Evolutionary conservation across 192 early-diverging fungal genomes (phyloP).

Genomic region (Podila horticola): DNA sequence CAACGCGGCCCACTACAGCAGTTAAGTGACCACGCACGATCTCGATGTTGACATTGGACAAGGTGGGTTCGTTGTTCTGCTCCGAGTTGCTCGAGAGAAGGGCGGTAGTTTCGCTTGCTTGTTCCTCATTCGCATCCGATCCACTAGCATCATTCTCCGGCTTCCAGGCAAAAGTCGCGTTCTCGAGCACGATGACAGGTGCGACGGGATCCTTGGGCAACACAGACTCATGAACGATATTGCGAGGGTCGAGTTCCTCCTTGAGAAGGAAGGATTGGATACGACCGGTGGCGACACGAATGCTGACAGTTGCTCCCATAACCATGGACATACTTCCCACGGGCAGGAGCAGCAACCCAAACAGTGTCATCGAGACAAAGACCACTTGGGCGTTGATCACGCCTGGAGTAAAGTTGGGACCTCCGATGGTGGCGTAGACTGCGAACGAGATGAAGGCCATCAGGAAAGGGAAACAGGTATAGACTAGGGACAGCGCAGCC

Average conservation of each 20-base stretch:
- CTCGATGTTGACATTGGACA: constrained; percentile 31
- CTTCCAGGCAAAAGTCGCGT: constrained; percentile 33
- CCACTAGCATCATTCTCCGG: not conserved
- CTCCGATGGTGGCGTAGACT: constrained; percentile 27
- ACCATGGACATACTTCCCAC: constrained; percentile 79
- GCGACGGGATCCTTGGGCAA: constrained; percentile 4
- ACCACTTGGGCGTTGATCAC: constrained; percentile 71
- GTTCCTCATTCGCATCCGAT: not conserved
- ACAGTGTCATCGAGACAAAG: constrained; percentile 89
- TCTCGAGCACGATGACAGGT: constrained; percentile 9
- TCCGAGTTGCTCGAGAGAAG: not conserved
- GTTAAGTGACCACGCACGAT: constrained; percentile 28
- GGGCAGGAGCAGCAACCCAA: constrained; percentile 90
- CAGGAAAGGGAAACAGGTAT: constrained; percentile 23
- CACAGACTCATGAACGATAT: not conserved
- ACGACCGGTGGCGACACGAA: constrained; percentile 81
- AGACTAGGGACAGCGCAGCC: constrained; percentile 15
- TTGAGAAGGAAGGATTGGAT: constrained; percentile 79
- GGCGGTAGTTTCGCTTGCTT: constrained; percentile 7
- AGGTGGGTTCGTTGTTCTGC: not conserved
- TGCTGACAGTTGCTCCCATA: constrained; percentile 74
- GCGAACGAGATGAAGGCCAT: constrained; percentile 39
- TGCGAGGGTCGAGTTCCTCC: constrained; percentile 69
- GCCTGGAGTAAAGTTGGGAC: constrained; percentile 22
- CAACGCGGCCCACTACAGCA: constrained; percentile 44